Base-by-base conservation (phyloP, 257 asterid genomes). In the Datura wrightii region DNA sequence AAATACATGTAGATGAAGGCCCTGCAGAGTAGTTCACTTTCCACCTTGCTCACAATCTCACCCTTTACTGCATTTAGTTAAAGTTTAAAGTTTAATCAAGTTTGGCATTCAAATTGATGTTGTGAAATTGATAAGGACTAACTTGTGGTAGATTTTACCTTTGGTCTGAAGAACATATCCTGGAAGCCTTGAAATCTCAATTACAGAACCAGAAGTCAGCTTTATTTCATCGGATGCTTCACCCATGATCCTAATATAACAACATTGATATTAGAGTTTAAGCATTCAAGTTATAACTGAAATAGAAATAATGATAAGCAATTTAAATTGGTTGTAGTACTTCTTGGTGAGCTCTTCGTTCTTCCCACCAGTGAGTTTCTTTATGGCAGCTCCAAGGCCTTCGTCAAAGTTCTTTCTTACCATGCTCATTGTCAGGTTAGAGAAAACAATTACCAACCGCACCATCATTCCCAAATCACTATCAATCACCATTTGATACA, bases 1-100 rank as follows among this genome's bases (percentile, higher is more conserved):
- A 90, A 54, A 82, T 90, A 92, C 92, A 93, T 71, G 85, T 93
- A 88, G 83, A 90, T 79, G 87, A 74, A 92, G 42, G 93, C 98
- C 90, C 95, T 91, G 93, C 97, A 92, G 18, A 93, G 91, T n/a
- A 93, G 91, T 83, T 93, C 94, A 18, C 93, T 93, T 54, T 93
- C 90, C 31, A 93, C 92, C 80, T 90, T 88, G 92, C 93, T 93
- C 83, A 92, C 93, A 34, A 86, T 86, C 85, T 93, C 93, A 65
- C 87, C 94, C 90, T 19, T 90, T 79, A 92, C 95, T 94, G 96
- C 90, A 84, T 83, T 63, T 79, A 58, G 58, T 55, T 54, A 62
- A 85, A 84, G 50, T 80, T 24, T 66, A 18, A 37, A 8, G 54
- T 85, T 70, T 65, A 53, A 55, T 88, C 3, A 78, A 80, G 50